Conservation (phyloP, 148 eudicot species). For the Vaccinium corymbosum region DNA sequence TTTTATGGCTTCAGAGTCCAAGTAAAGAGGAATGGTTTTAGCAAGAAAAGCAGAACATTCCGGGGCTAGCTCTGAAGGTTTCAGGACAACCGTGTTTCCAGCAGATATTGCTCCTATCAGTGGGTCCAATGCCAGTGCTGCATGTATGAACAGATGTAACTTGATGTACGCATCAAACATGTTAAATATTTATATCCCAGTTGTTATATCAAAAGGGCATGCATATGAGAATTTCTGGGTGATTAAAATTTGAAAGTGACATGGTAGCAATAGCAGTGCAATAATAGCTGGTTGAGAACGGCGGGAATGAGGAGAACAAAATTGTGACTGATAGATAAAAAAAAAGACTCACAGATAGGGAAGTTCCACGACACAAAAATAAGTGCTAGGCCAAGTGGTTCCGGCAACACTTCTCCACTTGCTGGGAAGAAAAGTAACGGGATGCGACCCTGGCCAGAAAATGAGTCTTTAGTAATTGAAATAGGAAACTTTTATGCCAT, state of each 20-base stretch:
- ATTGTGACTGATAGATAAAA: background rate
- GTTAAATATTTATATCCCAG: too few relatives aligned
- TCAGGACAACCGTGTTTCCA: constrained; percentile 50
- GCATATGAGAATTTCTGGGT: background rate
- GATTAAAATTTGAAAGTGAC: background rate
- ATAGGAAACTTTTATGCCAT: background rate
- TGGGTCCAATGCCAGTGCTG: constrained; percentile 59
- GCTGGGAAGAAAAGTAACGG: constrained; percentile 27
- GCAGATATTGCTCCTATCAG: constrained; percentile 66
- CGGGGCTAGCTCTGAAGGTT: constrained; percentile 55
- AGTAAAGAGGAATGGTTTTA: constrained; percentile 38
- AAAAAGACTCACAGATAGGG: constrained; percentile 21
- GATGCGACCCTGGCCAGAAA: constrained; percentile 15
- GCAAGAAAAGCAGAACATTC: constrained; percentile 57
- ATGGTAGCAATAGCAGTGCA: background rate
- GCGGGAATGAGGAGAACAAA: constrained; percentile 4
- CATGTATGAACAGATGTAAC: background rate
- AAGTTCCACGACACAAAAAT: constrained; percentile 27
- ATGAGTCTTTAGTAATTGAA: background rate
- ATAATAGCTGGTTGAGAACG: background rate
- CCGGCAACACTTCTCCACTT: constrained; percentile 25
- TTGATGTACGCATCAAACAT: background rate
- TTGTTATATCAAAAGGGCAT: background rate
- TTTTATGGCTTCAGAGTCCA: constrained; percentile 48
- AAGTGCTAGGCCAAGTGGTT: constrained; percentile 27